Conservation (phyloP, 2,329 filamentous ascomycete species). For the Cytospora schulzeri region DNA sequence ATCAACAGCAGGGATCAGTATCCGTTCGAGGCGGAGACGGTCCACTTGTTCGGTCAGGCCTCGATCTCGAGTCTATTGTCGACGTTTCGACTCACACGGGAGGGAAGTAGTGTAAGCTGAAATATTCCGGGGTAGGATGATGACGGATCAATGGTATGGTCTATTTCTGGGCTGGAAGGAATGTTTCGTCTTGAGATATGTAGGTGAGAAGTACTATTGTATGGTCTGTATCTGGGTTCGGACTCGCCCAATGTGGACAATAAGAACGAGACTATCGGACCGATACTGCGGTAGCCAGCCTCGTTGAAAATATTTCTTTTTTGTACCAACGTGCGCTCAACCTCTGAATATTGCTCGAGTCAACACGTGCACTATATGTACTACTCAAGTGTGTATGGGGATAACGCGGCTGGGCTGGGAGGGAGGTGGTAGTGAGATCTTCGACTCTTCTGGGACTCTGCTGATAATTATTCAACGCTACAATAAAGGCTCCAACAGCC, state of each 20-base stretch:
- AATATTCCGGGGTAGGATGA: background rate
- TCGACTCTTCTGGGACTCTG: background rate
- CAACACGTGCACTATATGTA: background rate
- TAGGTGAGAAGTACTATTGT: no score
- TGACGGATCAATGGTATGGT: background rate
- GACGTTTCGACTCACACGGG: background rate
- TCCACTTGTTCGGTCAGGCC: constrained; percentile 14
- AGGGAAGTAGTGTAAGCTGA: constrained; percentile 3
- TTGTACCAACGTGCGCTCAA: no score
- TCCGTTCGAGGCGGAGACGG: constrained; percentile 12
- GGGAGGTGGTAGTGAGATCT: no score
- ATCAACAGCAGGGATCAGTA: background rate
- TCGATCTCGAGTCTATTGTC: constrained; percentile 1
- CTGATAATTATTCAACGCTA: background rate
- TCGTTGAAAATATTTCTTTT: background rate
- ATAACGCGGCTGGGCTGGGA: background rate
- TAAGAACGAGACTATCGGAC: background rate
- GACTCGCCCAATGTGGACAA: background rate
- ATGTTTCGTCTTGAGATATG: background rate
- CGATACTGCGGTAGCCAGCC: background rate
- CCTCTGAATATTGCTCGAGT: background rate
- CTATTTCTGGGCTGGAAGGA: constrained; percentile 9
- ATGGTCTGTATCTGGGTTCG: no score
- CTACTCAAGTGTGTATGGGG: background rate
- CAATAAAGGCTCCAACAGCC: background rate